These are phyloP conservation scores for Eimeria necatrix DNA, from an alignment of 169 alveolate species.

Conservation along the genomic window DNA sequence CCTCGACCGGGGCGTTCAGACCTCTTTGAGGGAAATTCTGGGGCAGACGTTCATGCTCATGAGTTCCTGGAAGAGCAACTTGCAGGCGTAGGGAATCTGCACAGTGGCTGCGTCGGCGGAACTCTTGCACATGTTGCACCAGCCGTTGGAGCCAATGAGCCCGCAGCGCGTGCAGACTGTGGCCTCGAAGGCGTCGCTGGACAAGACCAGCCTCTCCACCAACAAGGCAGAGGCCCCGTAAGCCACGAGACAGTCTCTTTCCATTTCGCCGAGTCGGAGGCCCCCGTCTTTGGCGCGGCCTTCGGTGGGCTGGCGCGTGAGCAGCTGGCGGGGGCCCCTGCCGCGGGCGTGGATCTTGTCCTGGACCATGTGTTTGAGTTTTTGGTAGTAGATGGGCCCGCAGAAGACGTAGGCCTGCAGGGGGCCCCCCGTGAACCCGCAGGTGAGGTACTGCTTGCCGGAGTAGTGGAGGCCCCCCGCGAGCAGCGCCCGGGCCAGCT, in stretches of 20 bases:
- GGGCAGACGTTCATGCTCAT: slow-evolving; percentile 92
- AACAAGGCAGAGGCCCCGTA: slow-evolving; percentile 97
- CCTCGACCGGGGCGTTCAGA: not conserved
- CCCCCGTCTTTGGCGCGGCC: slow-evolving; percentile 99
- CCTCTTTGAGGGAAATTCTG: slow-evolving; percentile 77
- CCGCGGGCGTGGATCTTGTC: slow-evolving; percentile 98
- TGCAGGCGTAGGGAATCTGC: slow-evolving; percentile 96
- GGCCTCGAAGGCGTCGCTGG: slow-evolving; percentile 98
- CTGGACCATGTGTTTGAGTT: slow-evolving; percentile 99
- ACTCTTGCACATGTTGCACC: slow-evolving; percentile 96
- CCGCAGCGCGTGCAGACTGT: slow-evolving; percentile 98
- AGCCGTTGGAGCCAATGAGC: slow-evolving; percentile 95
- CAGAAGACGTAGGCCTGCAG: slow-evolving; percentile 96
- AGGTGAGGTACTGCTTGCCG: slow-evolving; percentile 97
- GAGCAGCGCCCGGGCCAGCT: slow-evolving; percentile 94
- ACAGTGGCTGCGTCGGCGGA: slow-evolving; percentile 87
- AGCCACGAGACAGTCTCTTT: slow-evolving; percentile 99
- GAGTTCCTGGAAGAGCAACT: slow-evolving; percentile 91
- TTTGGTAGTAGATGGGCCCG: slow-evolving; percentile 99
- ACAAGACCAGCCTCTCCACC: slow-evolving; percentile 98
- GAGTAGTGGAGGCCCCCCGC: slow-evolving; percentile 96
- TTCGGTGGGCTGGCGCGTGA: slow-evolving; percentile 99
- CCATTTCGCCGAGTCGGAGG: slow-evolving; percentile 99
- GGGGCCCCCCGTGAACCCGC: slow-evolving; percentile 99
- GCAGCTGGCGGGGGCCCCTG: slow-evolving; percentile 98